These are phyloP conservation scores for Durio zibethinus DNA, from an alignment of 345 rosid genomes.

Conservation along the genomic window DNA sequence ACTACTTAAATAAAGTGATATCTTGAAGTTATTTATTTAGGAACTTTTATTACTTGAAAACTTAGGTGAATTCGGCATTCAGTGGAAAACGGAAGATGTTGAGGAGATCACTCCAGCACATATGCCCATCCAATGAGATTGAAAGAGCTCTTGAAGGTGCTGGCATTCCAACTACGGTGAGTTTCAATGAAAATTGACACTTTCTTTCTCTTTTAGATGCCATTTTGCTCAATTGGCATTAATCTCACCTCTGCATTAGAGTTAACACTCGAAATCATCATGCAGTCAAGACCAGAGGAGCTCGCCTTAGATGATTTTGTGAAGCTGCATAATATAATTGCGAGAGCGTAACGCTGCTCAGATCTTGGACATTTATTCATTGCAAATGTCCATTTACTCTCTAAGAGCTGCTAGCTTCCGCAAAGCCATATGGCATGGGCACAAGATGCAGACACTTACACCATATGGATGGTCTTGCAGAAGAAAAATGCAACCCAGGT, in stretches of 20 bases:
- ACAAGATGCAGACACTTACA: background rate
- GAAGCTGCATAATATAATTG: conserved; percentile 67
- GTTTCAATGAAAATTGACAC: conserved; percentile 17
- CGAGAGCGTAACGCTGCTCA: conserved; percentile 19
- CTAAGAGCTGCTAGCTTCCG: background rate
- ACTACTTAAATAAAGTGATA: background rate
- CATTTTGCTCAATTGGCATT: background rate
- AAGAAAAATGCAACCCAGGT: background rate
- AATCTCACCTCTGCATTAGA: background rate
- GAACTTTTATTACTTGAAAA: background rate
- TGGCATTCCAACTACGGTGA: conserved; percentile 68
- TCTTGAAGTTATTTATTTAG: background rate
- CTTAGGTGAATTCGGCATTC: conserved; percentile 83
- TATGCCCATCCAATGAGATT: conserved; percentile 57
- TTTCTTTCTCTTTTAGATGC: background rate
- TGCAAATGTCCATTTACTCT: background rate
- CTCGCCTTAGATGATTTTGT: conserved; percentile 81
- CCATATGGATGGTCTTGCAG: background rate
- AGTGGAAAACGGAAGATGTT: conserved; percentile 87
- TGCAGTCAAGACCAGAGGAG: conserved; percentile 97
- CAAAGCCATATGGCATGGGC: background rate
- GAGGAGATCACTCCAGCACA: conserved; percentile 76
- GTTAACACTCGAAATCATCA: background rate
- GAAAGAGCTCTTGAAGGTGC: conserved; percentile 61
- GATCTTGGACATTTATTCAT: background rate